Base-by-base conservation (phyloP, 148 eudicot species). In the Beta vulgaris region DNA sequence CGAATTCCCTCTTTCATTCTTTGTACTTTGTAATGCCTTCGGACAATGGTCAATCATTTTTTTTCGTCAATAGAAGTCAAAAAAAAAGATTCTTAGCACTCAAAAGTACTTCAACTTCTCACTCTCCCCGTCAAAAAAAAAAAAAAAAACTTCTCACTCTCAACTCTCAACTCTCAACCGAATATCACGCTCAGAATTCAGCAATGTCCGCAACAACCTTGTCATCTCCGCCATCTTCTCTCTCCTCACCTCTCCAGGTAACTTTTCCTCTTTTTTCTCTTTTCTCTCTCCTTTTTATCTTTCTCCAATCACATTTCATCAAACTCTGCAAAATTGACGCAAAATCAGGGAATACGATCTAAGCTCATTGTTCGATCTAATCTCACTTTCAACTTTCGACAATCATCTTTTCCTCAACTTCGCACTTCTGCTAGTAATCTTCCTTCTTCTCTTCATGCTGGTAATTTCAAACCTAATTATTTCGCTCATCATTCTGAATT, bases 361-460 rank as follows among this genome's bases (percentile, higher is more conserved):
- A 71, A 69, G 40, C 74, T 87, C 37, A 32, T 77, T 14, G 73
- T 78, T 75, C 79, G 71, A 77, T 69, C 74, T 3, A 67, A 23
- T 76, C 43, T 87, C 36, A 21, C 68, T 51, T 80, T 87, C 82
- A 83, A 59, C 25, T 43, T 74, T 72, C 90, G 64, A 49, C 80
- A 84, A 77, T 74, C 82, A 2, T 69, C 73, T 34, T 82, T 86
- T 48, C 85, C 90, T 71, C 75, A 39, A 43, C 78, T 91, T 71
- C 84, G 90, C 75, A 89, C 97, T 81, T 85, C 92, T 35, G 25
- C 87, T 36, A 81, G 62, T 39, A 51, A 69, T 68, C 71, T 63
- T 68, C 83, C 93, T 64, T 80, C 87, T 58, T 88, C 92, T 67
- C 81, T 86, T 32, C 87, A 88, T 57, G 72, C 87, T 16, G 90